Conservation (phyloP, 2,329 filamentous ascomycete species). For the Botrytis hyacinthi region DNA sequence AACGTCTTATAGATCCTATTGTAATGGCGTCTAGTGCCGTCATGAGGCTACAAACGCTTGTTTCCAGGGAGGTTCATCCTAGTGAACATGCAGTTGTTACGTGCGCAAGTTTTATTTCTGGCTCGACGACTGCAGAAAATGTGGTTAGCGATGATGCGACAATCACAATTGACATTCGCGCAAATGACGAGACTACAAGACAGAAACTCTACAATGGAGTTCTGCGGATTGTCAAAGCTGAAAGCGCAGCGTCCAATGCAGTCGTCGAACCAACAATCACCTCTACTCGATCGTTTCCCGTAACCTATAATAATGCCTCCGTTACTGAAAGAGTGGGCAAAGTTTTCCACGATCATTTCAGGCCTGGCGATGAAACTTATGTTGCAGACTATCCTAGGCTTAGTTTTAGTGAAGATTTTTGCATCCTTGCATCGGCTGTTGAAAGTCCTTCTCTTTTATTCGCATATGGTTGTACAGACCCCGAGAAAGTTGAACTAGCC, state of each 20-base stretch:
- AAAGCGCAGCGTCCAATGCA: conserved; percentile 32
- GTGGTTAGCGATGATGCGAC: conserved; percentile 44
- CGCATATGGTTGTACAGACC: conserved; percentile 50
- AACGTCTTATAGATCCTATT: conserved; percentile 46
- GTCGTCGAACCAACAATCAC: conserved; percentile 3
- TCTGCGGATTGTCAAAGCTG: conserved; percentile 46
- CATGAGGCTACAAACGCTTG: conserved; percentile 42
- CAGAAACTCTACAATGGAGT: conserved; percentile 41
- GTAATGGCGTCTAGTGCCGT: conserved; percentile 45
- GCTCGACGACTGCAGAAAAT: conserved; percentile 43
- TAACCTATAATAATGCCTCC: conserved; percentile 24
- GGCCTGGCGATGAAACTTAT: conserved; percentile 8
- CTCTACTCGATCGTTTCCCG: conserved; percentile 16
- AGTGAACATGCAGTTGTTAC: conserved; percentile 46
- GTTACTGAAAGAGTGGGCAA: conserved; percentile 8
- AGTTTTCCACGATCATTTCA: conserved; percentile 6
- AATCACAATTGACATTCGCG: conserved; percentile 44
- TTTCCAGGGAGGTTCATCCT: conserved; percentile 41
- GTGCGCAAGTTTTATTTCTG: conserved; percentile 44
- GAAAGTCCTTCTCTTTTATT: conserved; percentile 42
- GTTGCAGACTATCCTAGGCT: conserved; percentile 16
- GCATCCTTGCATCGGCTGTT: conserved; percentile 49
- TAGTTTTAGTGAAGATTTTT: conserved; percentile 32
- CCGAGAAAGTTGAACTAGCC: conserved; percentile 52
- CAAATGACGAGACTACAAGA: conserved; percentile 36